Base-by-base conservation (phyloP, 192 early-diverging fungal genomes). In the Rhizophagus prolifer region DNA sequence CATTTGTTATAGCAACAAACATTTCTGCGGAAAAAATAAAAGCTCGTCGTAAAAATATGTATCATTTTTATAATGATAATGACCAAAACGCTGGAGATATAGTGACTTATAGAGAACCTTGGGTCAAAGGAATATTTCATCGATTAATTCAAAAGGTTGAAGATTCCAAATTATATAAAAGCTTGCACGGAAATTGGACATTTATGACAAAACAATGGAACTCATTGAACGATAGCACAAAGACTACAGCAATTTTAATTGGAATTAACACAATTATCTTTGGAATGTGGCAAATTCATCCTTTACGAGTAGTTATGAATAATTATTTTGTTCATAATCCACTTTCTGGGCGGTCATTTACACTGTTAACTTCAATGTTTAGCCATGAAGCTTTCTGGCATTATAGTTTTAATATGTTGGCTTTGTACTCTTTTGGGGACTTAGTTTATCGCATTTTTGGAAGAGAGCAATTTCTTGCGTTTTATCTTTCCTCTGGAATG, bases 241-340 rank as follows among this genome's bases (percentile, higher is more conserved):
- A 76, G 71, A 83, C 78, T 61, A 82, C 86, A 28, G 81, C 69
- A 38, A 65, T 70, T 28, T 82, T 96, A 23, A 90, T 91, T 9
- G 93, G 83, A n/a, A 36, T 94, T 70, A 94, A 95, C 66, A 78
- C 85, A 1, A 81, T 86, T n/a, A 90, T 96, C 21, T 94, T 93
- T 86, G 84, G 75, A 2, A 83, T 86, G 46, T 97, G 96, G 96
- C 90, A 89, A 73, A 74, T 95, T 0, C 76, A 78, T 30, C 81
- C 86, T 1, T 72, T 92, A 28, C 62, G 80, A 23, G 84, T 89
- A 2, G 91, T 95, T 60, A 95, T 97, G 94, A 66, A 74, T 9
- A 84, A 87, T 25, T 84, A 88, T 81, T 97, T 97, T 78, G 72
- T 91, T 67, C 94, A 97, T 79, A 86, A 95, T 46, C 93, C 96